Base-by-base conservation (phyloP, 2,329 filamentous ascomycete genomes). In the Rutstroemia sp. region DNA sequence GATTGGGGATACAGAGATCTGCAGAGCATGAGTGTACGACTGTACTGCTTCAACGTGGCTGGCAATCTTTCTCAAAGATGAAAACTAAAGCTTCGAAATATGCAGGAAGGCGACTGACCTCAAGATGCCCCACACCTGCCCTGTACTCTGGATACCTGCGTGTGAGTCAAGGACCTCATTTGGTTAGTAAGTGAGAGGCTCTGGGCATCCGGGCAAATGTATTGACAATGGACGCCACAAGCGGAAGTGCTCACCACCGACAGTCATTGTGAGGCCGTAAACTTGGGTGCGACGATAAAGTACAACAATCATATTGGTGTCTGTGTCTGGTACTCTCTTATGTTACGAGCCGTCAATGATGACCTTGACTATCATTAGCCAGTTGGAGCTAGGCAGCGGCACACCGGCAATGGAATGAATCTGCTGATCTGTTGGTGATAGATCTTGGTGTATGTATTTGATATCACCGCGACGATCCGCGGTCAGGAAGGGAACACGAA, bases 321-420 rank as follows among this genome's bases (percentile, higher is more conserved):
- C 38, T 55, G 53, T 55, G 53, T 44, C 49, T 37, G 44, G 53
- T 55, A 51, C 53, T 60, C 57, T 45, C 53, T 60, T 54, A 60
- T 66, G 64, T 59, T 60, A 51, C 57, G 53, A 63, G 49, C 65
- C 64, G 63, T 60, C 23, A 38, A 59, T 58, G 55, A 63, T 59
- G 59, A 59, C 59, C 61, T 65, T 59, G 63, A 61, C 49, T 48
- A 61, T 58, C 60, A 64, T 60, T 60, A 58, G 60, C 54, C 51
- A 51, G 53, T 56, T 30, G 50, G 51, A 56, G 48, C 57, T 48
- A 41, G 41, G 51, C 37, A 30, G 58, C 42, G 51, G 56, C 41
- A 38, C 47, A 34, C 55, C 42, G 53, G 57, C 42, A 38, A 48
- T 46, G 54, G 49, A 38, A 21, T 39, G 44, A 47, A 60, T 61